Base-by-base conservation (phyloP, 2,329 filamentous ascomycete species). In the Kalaharituber pfeilii region DNA sequence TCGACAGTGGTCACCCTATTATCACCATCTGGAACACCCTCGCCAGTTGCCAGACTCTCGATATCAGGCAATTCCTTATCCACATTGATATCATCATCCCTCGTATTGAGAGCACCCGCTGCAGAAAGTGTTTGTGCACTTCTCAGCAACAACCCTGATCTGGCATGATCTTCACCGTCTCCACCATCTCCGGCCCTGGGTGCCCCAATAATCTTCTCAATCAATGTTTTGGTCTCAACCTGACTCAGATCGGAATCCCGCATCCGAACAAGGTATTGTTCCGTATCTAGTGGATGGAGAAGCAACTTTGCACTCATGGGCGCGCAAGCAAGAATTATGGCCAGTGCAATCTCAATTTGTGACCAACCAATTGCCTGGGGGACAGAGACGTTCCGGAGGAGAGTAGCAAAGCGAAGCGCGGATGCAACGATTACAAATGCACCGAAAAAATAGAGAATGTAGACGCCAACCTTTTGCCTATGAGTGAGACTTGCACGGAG, bases 401-500 rank as follows among this genome's bases (percentile, higher is more conserved):
- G 60, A 26, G 64, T 66, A 9, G 62, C 64, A 28, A 64, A 63
- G 53, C 64, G 65, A 52, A 66, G 66, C 8, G 63, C 61, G 13
- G 56, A 62, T 6, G 65, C 62, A 39, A 62, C 53, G 36, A 64
- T 62, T 6, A 64, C 61, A 45, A 62, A 59, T 11, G 58, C 61
- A 18, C 56, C 62, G 49, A 56, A 62, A 51, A 60, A 57, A 51
- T 60, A 63, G 51, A 56, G 62, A 29, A 58, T 51, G 13, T 52
- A 55, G 24, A 57, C 56, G 33, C 53, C 62, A 42, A 53, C 54
- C 50, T 49, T 59, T 58, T 60, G 61, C 42, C 47, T 56, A 11
- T 50, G 47, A 28, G 56, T 56, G 47, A 64, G 61, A 27, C 54
- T 61, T 20, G 59, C 61, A 54, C 61, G 61, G 30, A 62, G 54